Base-by-base conservation (phyloP, 1,284 basidiomycete species). In the Irpex lacteus region DNA sequence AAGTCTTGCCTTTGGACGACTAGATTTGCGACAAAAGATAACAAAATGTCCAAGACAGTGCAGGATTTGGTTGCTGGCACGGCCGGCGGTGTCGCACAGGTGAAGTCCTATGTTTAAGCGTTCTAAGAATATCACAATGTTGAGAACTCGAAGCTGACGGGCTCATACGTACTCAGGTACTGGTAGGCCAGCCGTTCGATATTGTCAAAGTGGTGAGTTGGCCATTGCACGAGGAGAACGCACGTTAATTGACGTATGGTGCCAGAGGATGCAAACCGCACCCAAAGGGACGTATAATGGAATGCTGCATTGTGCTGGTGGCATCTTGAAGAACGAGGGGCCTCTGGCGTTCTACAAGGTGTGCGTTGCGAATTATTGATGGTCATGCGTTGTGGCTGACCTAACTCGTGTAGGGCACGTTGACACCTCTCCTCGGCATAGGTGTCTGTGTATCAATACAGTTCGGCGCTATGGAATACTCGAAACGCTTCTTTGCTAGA, bases 331-430 rank as follows among this genome's bases (percentile, higher is more conserved):
- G 75, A 91, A 95, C 65, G 97, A 98, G 74, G 97, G 97, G 0
- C 94, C 94, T 5, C 76, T 94, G 44, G 96, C 95, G 0, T 98
- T 98, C 78, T 99, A 98, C 85, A 98, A 98, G 87, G 95, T 91
- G 71, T 63, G 75, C 65, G 54, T 18, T 26, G 32, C 26, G 15
- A 15, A 18, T 55, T 2, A 9, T 52, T 9, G 15, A 13, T 2
- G 13, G 15, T 3, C 49, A 34, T 44, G 18, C 19, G 18, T 18
- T 38, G 13, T 54, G 56, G 36, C 54, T 11, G 5, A 26, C 32
- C 19, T 18, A 53, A 19, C 19, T 21, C 19, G 50, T 52, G 50
- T 18, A 96, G 94, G 97, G 97, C 56, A 98, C 97, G 0, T 78
- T 97, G 49, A 94, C 95, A 5, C 97, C 97, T 7, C 81, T 99